Conservation (phyloP, 768 basidiomycete species). For the Leccinum incarnatum region DNA sequence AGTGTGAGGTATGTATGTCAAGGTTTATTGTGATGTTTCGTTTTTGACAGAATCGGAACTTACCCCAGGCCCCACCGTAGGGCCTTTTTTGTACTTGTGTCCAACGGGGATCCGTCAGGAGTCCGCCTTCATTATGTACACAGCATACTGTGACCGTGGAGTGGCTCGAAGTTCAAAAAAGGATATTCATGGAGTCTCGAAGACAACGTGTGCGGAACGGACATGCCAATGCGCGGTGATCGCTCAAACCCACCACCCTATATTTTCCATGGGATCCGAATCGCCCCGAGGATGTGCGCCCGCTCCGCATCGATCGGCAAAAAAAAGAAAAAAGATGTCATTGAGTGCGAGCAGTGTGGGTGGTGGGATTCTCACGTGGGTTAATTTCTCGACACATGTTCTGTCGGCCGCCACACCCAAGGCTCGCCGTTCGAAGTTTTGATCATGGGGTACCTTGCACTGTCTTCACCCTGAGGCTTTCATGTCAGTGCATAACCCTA, state of each 20-base stretch:
- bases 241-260: not conserved
- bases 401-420: not conserved
- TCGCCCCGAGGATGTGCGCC: not conserved
- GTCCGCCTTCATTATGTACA: not conserved
- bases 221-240: not conserved
- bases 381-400: not conserved
- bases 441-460: not conserved
- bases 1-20: not conserved
- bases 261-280: not conserved
- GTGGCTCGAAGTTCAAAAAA: not conserved
- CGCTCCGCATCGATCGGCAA: not conserved
- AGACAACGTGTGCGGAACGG: not conserved
- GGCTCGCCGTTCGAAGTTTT: not conserved
- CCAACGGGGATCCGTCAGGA: not conserved
- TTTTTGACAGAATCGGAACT: not conserved
- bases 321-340: not conserved
- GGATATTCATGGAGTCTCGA: not conserved
- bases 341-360: not conserved
- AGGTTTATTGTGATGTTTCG: not conserved
- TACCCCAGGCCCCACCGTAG: not conserved
- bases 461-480: not conserved
- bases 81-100: not conserved
- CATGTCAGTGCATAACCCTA: not conserved
- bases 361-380: not conserved
- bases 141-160: not conserved